phyloP scores from a whole-genome alignment of 2,329 filamentous ascomycete species.

The Hypoxylon sp. region DNA sequence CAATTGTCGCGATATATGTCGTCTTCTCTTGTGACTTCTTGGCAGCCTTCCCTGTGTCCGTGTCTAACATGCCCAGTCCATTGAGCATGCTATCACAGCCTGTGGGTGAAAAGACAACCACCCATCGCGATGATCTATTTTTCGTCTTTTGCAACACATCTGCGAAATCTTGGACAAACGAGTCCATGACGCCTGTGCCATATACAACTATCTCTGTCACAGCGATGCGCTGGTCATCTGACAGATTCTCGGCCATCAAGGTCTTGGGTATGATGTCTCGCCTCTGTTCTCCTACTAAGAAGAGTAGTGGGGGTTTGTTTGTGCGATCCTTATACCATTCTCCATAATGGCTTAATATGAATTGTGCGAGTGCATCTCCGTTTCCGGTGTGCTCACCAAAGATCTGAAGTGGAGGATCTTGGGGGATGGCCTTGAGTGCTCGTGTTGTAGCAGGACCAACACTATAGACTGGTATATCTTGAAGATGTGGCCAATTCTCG shows the following conservation, averaged over 20 bases:
- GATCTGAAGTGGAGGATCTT: slow-evolving; percentile 65
- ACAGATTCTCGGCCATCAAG: slow-evolving; percentile 67
- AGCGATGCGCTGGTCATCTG: slow-evolving; percentile 60
- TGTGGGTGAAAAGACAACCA: slow-evolving; percentile 77
- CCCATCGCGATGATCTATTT: slow-evolving; percentile 64
- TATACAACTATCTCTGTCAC: slow-evolving; percentile 88
- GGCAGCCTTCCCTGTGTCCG: slow-evolving; percentile 51
- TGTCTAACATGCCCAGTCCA: slow-evolving; percentile 61
- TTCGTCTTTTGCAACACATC: slow-evolving; percentile 57
- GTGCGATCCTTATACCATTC: slow-evolving; percentile 55
- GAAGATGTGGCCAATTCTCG: slow-evolving; percentile 60
- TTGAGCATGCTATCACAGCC: slow-evolving; percentile 69
- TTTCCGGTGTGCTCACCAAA: slow-evolving; percentile 85
- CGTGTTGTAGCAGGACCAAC: slow-evolving; percentile 84
- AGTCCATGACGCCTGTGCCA: slow-evolving; percentile 81
- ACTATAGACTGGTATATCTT: slow-evolving; percentile 73
- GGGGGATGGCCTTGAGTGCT: slow-evolving; percentile 67
- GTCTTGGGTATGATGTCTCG: slow-evolving; percentile 89
- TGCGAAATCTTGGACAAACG: slow-evolving; percentile 75
- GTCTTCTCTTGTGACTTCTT: slow-evolving; percentile 40
- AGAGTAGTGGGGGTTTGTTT: slow-evolving; percentile 73
- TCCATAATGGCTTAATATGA: slow-evolving; percentile 81
- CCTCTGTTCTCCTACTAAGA: slow-evolving; percentile 88
- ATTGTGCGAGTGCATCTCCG: slow-evolving; percentile 78
- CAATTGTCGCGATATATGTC: slow-evolving; percentile 84